Base-by-base conservation (phyloP, 208 protist species). In the Wallacemonas sp. region DNA sequence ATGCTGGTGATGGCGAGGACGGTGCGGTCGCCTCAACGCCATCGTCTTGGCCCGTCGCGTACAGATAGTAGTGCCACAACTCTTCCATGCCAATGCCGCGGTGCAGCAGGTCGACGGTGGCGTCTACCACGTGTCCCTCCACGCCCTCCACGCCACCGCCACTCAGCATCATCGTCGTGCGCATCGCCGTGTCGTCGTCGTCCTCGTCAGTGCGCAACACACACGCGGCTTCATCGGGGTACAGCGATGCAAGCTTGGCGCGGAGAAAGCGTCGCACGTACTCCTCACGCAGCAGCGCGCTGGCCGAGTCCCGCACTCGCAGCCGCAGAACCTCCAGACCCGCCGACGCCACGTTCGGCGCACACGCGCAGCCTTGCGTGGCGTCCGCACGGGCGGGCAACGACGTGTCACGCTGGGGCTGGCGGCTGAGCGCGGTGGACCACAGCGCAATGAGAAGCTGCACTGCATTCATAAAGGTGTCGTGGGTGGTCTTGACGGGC, bases 361-460 rank as follows among this genome's bases (percentile, higher is more conserved):
- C 46, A 29, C 30, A 17, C n/a, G 4, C 26, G 23, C 9, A 5
- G 21, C 29, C 30, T 24, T 1, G n/a, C 16, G 17, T 9, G 68
- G 66, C 29, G 76, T 41, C 57, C 74, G 75, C 63, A 72, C 64
- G 9, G 6, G 72, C 72, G 19, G 63, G 57, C 6, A 76, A 29
- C 0, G 64, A 64, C 16, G 64, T 55, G 27, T 9, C 60, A 19
- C 1, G 23, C 36, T 41, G 17, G 32, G 14, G 64, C 24, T 38
- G 49, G 49, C 60, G 47, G 55, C 57, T 29, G 68, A 63, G 21
- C 54, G 61, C 2, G 49, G 44, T 21, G 44, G 55, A 68, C 67
- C 84, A 88, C 5, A 88, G 60, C 1, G 57, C 46, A 11, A 88
- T 61, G 3, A 88, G 65, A 5, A 88, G 52, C 55, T 88, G 81